Evolutionary conservation across 306 rosid species (phyloP).

Genomic region (Urtica urens): DNA sequence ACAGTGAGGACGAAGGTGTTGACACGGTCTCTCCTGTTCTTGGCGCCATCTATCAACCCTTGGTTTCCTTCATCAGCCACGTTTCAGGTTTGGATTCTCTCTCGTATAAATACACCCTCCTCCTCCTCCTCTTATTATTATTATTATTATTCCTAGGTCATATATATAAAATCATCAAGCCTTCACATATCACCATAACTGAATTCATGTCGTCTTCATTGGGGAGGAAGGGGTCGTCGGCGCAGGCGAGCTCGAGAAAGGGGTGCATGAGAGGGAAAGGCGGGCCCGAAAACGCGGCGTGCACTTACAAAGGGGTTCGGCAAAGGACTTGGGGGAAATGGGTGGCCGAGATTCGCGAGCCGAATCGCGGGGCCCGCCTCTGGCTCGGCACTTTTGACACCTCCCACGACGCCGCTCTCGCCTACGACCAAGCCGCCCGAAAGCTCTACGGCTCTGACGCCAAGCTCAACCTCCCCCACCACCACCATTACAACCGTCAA

Average conservation of each 20-base stretch:
- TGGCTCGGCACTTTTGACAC: conserved; percentile 90
- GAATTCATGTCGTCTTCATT: not conserved
- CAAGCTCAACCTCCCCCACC: conserved; percentile 60
- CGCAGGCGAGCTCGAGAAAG: conserved; percentile 67
- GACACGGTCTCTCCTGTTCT: conserved; percentile 54
- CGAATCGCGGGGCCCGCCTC: conserved; percentile 81
- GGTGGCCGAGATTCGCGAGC: conserved; percentile 97
- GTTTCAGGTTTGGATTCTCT: conserved; percentile 33
- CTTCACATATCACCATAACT: not conserved
- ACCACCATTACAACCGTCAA: not conserved
- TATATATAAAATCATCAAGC: not conserved
- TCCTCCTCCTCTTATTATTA: not conserved
- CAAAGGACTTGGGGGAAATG: conserved; percentile 98
- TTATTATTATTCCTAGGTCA: not conserved
- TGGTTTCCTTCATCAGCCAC: conserved; percentile 39
- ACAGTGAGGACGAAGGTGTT: conserved; percentile 23
- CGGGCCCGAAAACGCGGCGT: conserved; percentile 71
- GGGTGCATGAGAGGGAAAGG: conserved; percentile 97
- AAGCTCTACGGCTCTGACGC: conserved; percentile 73
- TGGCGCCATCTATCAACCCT: conserved; percentile 55
- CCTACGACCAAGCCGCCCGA: conserved; percentile 69
- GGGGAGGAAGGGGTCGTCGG: conserved; percentile 26
- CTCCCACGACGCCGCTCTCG: conserved; percentile 67
- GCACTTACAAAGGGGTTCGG: conserved; percentile 84
- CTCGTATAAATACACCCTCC: not conserved